Evolutionary conservation across 768 basidiomycete species (phyloP), one percentile per base, ranked within the genome.

Genomic region (Boletellus sp.): DNA sequence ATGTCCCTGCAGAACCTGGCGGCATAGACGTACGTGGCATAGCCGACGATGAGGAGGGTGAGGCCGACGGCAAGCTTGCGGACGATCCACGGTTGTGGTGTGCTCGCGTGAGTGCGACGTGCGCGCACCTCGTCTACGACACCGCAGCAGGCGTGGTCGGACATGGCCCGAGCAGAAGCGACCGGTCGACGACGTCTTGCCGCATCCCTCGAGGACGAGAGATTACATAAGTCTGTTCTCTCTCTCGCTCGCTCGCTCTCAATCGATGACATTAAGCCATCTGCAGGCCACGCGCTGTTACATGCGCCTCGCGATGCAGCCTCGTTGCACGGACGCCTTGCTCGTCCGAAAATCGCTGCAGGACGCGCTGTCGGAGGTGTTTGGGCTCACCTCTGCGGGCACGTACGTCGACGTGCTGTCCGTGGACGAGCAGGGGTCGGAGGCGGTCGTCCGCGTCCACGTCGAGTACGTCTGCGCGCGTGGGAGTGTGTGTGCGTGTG

Each of bases 21-120:
- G 22, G 89, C 76, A 62, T 91, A 91, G 3, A 93, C 91, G 64
- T 94, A 95, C 22, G 67, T 73, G 4, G 83, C 62, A 67, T 91
- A 93, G 2, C 69, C 81, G 52, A 83, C 76, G 50, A 93, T 72
- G 0, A 72, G 84, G 19, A 78, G 15, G 0, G 82, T 77, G 3
- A 93, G 44, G 4, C 69, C 74, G 23, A 92, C 73, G 59, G 83
- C 73, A 32, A 88, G 57, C 72, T 93, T 93, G 65, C 77, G 79
- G 22, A 79, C 74, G 43, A 87, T 69, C 88, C 88, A 91, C 47
- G 88, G 84, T 52, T 87, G 87, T 0, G 80, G 78, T 52, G 71
- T 78, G 26, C 51, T 52, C 7, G 66, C 65, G 42, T 73, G 61
- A n/a, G 65, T 64, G 20, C 71, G 72, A 35, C 73, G 71, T 1